Evolutionary conservation across 1,139 yeast genomes (phyloP).

Genomic region (Saccharomyces hybrid): DNA sequence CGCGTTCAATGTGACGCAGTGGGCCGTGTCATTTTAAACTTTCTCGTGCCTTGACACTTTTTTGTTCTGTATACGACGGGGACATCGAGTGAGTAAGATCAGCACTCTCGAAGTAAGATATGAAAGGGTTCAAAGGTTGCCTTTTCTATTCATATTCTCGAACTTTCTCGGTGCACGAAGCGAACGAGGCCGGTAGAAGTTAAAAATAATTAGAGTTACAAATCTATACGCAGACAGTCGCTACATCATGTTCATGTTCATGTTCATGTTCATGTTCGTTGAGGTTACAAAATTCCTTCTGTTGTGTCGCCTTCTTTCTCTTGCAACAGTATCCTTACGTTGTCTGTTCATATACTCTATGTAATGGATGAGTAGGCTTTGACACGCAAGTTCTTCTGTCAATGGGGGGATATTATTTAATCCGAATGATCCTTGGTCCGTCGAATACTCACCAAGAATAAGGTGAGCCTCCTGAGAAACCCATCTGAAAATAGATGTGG

Average conservation of each 20-base stretch:
- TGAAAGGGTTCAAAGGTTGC: background rate
- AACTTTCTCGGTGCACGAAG: background rate
- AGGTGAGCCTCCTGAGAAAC: constrained; percentile 9
- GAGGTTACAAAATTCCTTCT: background rate
- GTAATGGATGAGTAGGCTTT: constrained; percentile 11
- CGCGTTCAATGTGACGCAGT: background rate
- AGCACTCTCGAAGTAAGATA: background rate
- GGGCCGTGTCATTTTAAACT: background rate
- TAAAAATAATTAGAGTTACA: background rate
- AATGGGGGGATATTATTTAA: constrained; percentile 11
- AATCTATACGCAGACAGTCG: background rate
- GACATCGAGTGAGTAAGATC: background rate
- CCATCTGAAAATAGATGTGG: constrained; percentile 8
- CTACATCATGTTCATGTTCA: background rate
- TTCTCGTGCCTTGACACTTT: background rate
- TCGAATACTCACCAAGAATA: constrained; percentile 10
- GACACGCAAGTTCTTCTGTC: constrained; percentile 14
- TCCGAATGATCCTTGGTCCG: constrained; percentile 9
- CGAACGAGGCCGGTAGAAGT: background rate
- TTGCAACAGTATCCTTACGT: background rate
- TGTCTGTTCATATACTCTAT: background rate
- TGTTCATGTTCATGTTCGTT: too few relatives aligned
- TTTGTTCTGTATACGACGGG: background rate
- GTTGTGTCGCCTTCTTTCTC: background rate
- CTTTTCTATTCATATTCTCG: background rate